A percentile compares a stretch with the other conserved stretches of the same genome.
Evolutionary conservation across 176 grass and related monocot species (phyloP).

Genomic region (Aegilops bicornis): DNA sequence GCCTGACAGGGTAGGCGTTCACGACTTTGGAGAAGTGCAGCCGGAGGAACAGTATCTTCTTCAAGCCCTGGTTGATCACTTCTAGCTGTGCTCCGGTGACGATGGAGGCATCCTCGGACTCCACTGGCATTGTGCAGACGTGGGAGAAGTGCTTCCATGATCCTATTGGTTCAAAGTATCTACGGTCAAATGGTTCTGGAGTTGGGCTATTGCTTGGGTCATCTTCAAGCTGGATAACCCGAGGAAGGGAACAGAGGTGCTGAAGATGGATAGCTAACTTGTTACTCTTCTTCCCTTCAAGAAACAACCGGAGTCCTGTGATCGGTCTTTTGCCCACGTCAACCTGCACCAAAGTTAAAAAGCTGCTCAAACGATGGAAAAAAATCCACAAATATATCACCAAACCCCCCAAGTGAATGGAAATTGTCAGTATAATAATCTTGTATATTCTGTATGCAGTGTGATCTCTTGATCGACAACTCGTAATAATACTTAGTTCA

Average conservation of each 20-base stretch:
- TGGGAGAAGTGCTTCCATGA: constrained; percentile 84
- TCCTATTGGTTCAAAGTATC: constrained; percentile 73
- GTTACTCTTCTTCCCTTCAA: constrained; percentile 95
- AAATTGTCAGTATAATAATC: too few species aligned
- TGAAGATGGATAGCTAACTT: constrained; percentile 90
- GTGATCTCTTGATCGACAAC: too few species aligned
- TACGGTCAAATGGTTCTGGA: constrained; percentile 59
- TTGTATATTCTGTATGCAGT: too few species aligned
- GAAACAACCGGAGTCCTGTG: constrained; percentile 71
- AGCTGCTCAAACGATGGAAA: neutral
- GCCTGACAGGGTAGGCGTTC: constrained; percentile 46
- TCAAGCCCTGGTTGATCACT: constrained; percentile 66
- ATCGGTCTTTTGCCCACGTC: constrained; percentile 69
- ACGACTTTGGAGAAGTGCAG: constrained; percentile 64
- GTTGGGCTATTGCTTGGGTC: constrained; percentile 49
- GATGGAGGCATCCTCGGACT: constrained; percentile 69
- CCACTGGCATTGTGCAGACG: constrained; percentile 84
- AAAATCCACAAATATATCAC: too few species aligned
- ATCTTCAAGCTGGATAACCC: constrained; percentile 67
- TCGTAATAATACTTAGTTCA: too few species aligned
- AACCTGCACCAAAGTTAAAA: constrained; percentile 51
- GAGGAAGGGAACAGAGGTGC: constrained; percentile 85
- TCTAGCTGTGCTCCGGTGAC: constrained; percentile 78
- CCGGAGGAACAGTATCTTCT: constrained; percentile 87
- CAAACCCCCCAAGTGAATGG: too few species aligned